Evolutionary conservation across 2,329 filamentous ascomycete species (phyloP).

Genomic region (Drechslerella dactyloides): DNA sequence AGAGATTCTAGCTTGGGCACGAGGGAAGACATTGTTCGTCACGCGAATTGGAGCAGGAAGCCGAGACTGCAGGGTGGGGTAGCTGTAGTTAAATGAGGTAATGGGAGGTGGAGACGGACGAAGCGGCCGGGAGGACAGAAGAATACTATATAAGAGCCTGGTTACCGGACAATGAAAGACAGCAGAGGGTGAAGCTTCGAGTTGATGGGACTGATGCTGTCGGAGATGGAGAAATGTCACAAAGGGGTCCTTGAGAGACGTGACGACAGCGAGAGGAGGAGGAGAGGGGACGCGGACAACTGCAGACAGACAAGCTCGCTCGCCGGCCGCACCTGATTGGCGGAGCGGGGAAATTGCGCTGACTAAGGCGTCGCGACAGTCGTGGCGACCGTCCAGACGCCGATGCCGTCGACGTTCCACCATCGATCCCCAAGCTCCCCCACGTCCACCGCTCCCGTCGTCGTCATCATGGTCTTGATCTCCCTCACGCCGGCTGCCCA

Average conservation of each 20-base stretch:
- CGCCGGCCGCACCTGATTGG: not conserved
- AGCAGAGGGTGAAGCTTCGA: no score
- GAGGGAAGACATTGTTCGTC: constrained; percentile 31
- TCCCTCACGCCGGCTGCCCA: constrained; percentile 16
- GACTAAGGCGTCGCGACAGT: no score
- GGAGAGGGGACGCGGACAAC: not conserved
- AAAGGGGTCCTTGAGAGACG: not conserved
- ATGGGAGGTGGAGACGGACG: not conserved
- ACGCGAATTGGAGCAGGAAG: not conserved
- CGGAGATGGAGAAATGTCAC: no score
- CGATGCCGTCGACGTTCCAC: no score
- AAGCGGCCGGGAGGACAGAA: not conserved
- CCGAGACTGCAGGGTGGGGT: not conserved
- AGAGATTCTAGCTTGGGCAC: constrained; percentile 45
- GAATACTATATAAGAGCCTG: not conserved
- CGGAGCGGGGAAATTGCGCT: not conserved
- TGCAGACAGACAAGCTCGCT: not conserved
- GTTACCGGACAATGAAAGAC: no score
- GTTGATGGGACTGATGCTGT: no score
- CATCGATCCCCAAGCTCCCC: no score
- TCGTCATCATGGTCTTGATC: constrained; percentile 21
- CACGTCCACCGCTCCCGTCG: not conserved
- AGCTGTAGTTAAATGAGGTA: no score
- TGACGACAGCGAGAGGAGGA: not conserved
- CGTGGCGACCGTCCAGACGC: no score